Conservation (phyloP, 2,329 filamentous ascomycete species). For the Colletotrichum cordylinicola region DNA sequence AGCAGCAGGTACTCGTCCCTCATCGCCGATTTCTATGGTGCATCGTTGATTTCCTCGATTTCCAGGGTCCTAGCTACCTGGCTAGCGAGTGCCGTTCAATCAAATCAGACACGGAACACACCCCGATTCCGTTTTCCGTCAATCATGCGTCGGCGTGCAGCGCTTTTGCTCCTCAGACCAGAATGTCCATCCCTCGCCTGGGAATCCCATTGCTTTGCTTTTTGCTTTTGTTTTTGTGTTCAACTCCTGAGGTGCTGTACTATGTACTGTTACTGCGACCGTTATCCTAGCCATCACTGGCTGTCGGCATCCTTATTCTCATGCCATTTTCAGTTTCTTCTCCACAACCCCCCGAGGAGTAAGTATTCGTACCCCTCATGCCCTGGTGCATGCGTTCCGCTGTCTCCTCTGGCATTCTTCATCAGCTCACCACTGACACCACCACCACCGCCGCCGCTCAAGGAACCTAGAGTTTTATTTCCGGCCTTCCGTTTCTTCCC, state of each 20-base stretch:
- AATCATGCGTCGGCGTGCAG: constrained; percentile 2
- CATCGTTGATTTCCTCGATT: constrained; percentile 17
- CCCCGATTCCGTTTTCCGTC: constrained; percentile 13
- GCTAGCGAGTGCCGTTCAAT: background rate
- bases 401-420: background rate
- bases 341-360: background rate
- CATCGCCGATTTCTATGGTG: constrained; percentile 19
- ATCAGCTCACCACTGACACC: background rate
- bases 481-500: background rate
- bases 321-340: background rate
- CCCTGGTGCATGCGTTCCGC: background rate
- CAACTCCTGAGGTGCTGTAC: background rate
- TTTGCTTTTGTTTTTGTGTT: background rate
- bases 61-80: constrained; percentile 16
- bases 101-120: constrained; percentile 6
- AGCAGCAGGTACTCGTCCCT: background rate
- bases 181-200: background rate
- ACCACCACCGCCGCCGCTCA: background rate
- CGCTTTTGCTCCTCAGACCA: background rate
- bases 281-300: background rate
- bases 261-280: background rate
- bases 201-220: background rate
- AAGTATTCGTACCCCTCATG: background rate
- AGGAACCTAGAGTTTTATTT: background rate
- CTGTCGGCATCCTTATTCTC: background rate